A percentile compares a stretch with the other conserved stretches of the same genome.
Evolutionary conservation across 805 yeast species (phyloP).

Genomic region (Barnettozyma siamensis): DNA sequence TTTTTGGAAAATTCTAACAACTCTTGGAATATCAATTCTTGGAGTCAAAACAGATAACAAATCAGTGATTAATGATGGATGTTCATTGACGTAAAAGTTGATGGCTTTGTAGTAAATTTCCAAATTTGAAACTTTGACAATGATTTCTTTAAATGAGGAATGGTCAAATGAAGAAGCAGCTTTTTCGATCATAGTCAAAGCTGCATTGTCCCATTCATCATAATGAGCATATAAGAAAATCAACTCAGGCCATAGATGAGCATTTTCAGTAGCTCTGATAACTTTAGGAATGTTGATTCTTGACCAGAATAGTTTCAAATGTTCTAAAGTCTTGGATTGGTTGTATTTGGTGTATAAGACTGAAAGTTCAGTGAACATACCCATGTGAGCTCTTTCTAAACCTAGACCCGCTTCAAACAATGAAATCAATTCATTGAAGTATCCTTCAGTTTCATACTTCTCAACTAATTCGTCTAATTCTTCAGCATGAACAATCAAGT

Average conservation of each 20-base stretch:
- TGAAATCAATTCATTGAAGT: conserved; percentile 85
- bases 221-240: conserved; percentile 96
- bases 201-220: conserved; percentile 99
- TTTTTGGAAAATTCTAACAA: conserved; percentile 88
- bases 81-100: conserved; percentile 87
- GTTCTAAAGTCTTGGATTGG: conserved; percentile 91
- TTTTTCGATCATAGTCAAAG: conserved; percentile 92
- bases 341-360: conserved; percentile 83
- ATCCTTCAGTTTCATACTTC: conserved; percentile 85
- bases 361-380: conserved; percentile 97
- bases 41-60: conserved; percentile 78
- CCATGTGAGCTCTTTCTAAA: conserved; percentile 98
- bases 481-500: conserved; percentile 94
- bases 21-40: conserved; percentile 90
- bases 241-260: conserved; percentile 94
- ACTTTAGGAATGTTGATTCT: conserved; percentile 97
- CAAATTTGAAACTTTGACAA: conserved; percentile 91
- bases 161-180: conserved; percentile 93
- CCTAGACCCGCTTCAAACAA: conserved; percentile 94
- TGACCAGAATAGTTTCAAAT: conserved; percentile 95
- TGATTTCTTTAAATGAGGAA: conserved; percentile 85
- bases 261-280: conserved; percentile 84
- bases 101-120: conserved; percentile 97
- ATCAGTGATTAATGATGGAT: conserved; percentile 86
- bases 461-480: conserved; percentile 85